Evolutionary conservation across 768 basidiomycete species (phyloP).

Genomic region (Naematelia aurantialba): DNA sequence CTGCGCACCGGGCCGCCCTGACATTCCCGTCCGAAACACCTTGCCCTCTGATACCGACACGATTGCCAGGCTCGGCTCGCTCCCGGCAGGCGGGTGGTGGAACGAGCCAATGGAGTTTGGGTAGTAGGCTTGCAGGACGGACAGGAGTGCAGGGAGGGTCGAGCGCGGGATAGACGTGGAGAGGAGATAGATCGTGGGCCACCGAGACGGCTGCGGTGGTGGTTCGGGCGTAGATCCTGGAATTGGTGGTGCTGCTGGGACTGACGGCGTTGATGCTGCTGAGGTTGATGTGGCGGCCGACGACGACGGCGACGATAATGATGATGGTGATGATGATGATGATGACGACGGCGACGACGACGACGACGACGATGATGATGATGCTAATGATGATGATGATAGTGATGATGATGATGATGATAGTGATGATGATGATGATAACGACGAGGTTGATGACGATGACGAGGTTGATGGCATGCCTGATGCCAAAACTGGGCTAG

Average conservation of each 20-base stretch:
- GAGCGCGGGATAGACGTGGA: slow-evolving; percentile 21
- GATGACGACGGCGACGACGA: too few species aligned
- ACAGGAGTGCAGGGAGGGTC: slow-evolving; percentile 9
- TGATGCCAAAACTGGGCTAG: too few species aligned
- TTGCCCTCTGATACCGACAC: slow-evolving; percentile 18
- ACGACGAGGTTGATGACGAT: slow-evolving; percentile 1
- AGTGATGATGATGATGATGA: too few species aligned
- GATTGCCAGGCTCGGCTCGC: slow-evolving; percentile 16
- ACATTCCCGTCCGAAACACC: slow-evolving; percentile 21
- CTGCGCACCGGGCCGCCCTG: slow-evolving; percentile 27
- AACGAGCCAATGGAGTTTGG: neutral
- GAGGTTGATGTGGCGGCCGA: too few species aligned
- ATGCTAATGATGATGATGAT: too few species aligned
- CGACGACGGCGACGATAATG: too few species aligned
- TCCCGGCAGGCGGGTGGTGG: neutral
- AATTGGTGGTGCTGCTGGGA: too few species aligned
- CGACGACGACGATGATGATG: too few species aligned
- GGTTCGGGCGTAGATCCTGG: too few species aligned
- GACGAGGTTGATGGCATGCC: slow-evolving; percentile 1
- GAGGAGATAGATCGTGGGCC: slow-evolving; percentile 31
- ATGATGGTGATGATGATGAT: too few species aligned
- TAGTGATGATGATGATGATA: slow-evolving; percentile 6
- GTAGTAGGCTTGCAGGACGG: slow-evolving; percentile 18
- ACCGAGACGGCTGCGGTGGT: neutral
- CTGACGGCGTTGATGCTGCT: too few species aligned